Percentiles rank a stretch among this genome's conserved stretches.
Conservation (phyloP, 495 filamentous ascomycete genomes). For the Bombardia bombarda region DNA sequence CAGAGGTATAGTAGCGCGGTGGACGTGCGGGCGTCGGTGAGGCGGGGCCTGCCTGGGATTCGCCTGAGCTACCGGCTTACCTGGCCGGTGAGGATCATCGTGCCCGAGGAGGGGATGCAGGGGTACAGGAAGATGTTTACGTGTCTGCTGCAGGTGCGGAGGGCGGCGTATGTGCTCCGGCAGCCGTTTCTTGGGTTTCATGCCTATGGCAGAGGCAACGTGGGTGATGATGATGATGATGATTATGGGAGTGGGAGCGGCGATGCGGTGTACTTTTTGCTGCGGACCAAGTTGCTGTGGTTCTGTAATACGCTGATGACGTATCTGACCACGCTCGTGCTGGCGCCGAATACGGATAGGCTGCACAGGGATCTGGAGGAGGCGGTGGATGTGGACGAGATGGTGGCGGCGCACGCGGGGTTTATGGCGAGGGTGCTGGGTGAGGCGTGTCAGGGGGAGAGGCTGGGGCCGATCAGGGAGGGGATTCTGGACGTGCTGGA, state of each 20-base stretch:
- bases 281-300: constrained; percentile 73
- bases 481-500: constrained; percentile 58
- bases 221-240: constrained; percentile 16
- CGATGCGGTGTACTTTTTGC: constrained; percentile 45
- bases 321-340: constrained; percentile 66
- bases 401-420: constrained; percentile 60
- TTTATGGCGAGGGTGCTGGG: constrained; percentile 56
- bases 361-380: constrained; percentile 46
- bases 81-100: constrained; percentile 82
- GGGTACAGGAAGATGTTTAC: constrained; percentile 64
- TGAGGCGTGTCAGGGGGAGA: constrained; percentile 57
- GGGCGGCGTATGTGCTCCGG: constrained; percentile 62
- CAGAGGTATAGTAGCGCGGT: constrained; percentile 25
- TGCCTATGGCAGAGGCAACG: constrained; percentile 9
- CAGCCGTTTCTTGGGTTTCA: constrained; percentile 38
- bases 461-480: constrained; percentile 56
- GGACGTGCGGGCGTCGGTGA: constrained; percentile 35
- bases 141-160: constrained; percentile 68
- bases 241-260: background rate
- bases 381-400: constrained; percentile 71
- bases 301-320: constrained; percentile 65
- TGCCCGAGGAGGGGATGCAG: constrained; percentile 51
- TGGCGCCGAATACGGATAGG: constrained; percentile 46
- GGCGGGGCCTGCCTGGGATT: constrained; percentile 45
- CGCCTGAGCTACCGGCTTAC: constrained; percentile 57